Percentiles rank a stretch among this genome's conserved stretches.
Conservation (phyloP, 257 asterid genomes). For the Scutellaria minor region DNA sequence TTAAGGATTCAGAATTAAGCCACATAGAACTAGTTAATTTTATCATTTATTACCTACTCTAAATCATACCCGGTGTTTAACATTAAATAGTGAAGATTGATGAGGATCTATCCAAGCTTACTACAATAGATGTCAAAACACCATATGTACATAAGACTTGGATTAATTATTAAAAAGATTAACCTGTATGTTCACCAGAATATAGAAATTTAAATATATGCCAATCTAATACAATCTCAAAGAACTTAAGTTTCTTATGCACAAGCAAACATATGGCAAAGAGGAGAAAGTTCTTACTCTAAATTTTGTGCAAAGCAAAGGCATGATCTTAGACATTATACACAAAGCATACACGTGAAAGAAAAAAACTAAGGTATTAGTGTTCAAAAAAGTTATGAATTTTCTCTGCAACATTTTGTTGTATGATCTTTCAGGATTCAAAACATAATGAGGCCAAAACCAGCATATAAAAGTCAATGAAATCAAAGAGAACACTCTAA, state of each 20-base stretch:
- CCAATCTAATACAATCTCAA: slow-evolving; percentile 5
- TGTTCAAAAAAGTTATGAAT: neutral
- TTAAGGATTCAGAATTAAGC: slow-evolving; percentile 12
- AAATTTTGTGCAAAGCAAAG: slow-evolving; percentile 17
- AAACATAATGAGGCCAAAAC: neutral
- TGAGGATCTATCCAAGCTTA: neutral
- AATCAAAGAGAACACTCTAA: neutral
- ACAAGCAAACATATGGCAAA: neutral
- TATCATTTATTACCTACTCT: slow-evolving; percentile 18
- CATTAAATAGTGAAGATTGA: slow-evolving; percentile 5
- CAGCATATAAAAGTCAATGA: neutral
- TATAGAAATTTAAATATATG: neutral
- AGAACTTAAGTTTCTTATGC: neutral
- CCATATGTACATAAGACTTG: neutral
- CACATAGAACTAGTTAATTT: slow-evolving; percentile 13
- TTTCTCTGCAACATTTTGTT: neutral
- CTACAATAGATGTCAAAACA: neutral
- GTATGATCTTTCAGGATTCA: slow-evolving; percentile 16
- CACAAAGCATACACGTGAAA: neutral
- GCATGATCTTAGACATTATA: slow-evolving; percentile 14
- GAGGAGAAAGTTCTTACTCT: neutral
- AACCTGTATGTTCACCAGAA: neutral
- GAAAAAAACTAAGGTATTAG: neutral
- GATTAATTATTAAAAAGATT: neutral
- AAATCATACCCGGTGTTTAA: neutral